A percentile compares a stretch with the other conserved stretches of the same genome.
These are phyloP conservation scores for Fusarium fujikuroi DNA, from an alignment of 2,329 filamentous ascomycete species.

Conservation along the genomic window DNA sequence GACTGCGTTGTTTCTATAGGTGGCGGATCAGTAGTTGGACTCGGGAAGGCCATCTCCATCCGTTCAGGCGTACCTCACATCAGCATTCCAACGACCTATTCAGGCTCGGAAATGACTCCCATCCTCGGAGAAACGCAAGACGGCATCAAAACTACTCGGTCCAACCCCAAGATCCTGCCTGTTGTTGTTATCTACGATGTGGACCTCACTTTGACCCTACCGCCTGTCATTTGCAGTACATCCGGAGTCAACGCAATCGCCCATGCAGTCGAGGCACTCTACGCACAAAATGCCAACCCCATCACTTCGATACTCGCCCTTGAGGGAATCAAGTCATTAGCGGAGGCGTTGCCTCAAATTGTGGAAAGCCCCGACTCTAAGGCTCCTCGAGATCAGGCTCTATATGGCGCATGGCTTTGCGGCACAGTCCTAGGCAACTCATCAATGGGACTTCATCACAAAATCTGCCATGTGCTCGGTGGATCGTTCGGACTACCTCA, in stretches of 20 bases:
- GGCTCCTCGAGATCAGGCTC: neutral
- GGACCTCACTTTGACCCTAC: neutral
- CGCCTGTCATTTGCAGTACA: neutral
- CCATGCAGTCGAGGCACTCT: neutral
- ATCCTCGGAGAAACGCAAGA: neutral
- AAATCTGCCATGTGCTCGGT: neutral
- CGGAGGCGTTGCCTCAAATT: neutral
- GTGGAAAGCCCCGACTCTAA: neutral
- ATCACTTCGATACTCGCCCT: neutral
- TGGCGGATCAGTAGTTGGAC: neutral
- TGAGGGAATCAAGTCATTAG: neutral
- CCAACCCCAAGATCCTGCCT: neutral
- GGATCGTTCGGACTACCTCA: neutral
- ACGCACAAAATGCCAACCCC: neutral
- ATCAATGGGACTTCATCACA: neutral
- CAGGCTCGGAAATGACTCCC: neutral
- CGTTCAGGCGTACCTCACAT: neutral
- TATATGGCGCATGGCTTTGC: neutral
- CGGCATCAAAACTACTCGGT: neutral
- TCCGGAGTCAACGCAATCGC: neutral
- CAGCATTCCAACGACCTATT: neutral
- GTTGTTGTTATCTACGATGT: neutral
- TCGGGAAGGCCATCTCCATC: neutral
- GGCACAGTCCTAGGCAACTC: neutral
- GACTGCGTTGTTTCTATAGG: neutral